A percentile compares a stretch with the other conserved stretches of the same genome.
Evolutionary conservation across 139 green algal species (phyloP).

Genomic region (Coelastrella sp.): DNA sequence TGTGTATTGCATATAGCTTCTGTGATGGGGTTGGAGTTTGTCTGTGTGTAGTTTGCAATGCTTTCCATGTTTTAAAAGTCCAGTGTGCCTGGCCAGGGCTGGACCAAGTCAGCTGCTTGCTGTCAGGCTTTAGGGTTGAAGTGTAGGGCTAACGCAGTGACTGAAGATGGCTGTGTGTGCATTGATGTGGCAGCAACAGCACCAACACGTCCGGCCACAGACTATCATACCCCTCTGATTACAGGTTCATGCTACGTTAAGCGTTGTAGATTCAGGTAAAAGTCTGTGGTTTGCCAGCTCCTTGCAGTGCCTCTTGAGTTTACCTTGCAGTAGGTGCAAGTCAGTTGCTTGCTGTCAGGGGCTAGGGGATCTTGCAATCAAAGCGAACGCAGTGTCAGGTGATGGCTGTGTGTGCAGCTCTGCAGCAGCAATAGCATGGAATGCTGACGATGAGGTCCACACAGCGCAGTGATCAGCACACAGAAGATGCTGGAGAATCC

Average conservation of each 20-base stretch:
- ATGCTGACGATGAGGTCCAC: slow-evolving; percentile 15
- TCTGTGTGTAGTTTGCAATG: too few species aligned
- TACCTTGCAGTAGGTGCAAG: not conserved
- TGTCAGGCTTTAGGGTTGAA: slow-evolving; percentile 27
- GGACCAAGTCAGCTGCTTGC: not conserved
- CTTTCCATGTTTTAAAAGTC: too few species aligned
- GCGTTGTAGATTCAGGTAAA: too few species aligned
- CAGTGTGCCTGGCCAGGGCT: too few species aligned
- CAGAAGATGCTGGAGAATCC: slow-evolving; percentile 56
- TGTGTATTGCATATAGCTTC: too few species aligned
- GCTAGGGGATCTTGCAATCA: slow-evolving; percentile 19
- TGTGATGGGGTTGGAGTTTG: too few species aligned
- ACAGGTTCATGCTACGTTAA: too few species aligned
- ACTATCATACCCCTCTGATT: too few species aligned
- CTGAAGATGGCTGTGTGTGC: slow-evolving; percentile 52
- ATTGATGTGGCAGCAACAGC: slow-evolving; percentile 50
- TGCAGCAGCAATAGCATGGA: slow-evolving; percentile 22
- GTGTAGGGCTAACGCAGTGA: slow-evolving; percentile 27
- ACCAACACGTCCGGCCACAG: not conserved
- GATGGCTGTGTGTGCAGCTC: slow-evolving; percentile 56
- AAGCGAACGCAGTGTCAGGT: slow-evolving; percentile 30
- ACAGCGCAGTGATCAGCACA: slow-evolving; percentile 63
- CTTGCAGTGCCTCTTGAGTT: too few species aligned
- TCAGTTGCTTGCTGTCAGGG: not conserved
- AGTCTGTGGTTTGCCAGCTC: too few species aligned